Percentiles rank a stretch among this genome's conserved stretches.
These are phyloP conservation scores for Hymenoscyphus infarciens DNA, from an alignment of 2,329 filamentous ascomycete species.

Conservation along the genomic window DNA sequence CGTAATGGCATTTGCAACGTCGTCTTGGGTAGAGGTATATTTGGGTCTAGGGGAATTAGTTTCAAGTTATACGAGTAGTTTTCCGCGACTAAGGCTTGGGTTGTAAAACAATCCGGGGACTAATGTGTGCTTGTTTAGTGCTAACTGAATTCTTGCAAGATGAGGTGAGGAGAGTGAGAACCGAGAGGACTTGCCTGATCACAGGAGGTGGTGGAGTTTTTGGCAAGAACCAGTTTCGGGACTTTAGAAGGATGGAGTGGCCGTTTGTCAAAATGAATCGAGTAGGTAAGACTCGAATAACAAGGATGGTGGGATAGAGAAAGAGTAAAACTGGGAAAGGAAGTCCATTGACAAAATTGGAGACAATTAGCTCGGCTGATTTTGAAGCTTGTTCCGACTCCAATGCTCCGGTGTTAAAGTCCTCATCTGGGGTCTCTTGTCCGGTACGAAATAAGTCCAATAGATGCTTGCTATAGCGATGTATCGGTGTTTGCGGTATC, in stretches of 20 bases:
- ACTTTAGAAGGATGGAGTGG: background rate
- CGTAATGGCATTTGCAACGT: background rate
- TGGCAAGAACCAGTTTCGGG: background rate
- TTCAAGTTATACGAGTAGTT: background rate
- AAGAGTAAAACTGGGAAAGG: background rate
- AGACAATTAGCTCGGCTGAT: background rate
- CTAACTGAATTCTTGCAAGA: too few relatives aligned
- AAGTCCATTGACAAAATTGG: background rate
- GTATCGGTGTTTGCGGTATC: background rate
- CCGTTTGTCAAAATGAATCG: background rate
- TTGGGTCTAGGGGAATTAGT: background rate
- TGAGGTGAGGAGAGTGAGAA: background rate
- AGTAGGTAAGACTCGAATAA: background rate
- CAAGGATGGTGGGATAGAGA: background rate
- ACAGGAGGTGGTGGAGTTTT: background rate
- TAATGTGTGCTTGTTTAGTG: too few relatives aligned
- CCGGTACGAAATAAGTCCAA: background rate
- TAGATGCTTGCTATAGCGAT: background rate
- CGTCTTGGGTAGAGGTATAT: background rate
- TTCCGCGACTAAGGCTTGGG: too few relatives aligned
- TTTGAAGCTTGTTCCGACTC: background rate
- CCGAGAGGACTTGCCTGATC: background rate
- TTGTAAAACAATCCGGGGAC: too few relatives aligned
- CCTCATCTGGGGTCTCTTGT: background rate
- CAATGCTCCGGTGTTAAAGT: background rate